These are phyloP conservation scores for Suillus variegatus DNA, from an alignment of 768 basidiomycete species.

Conservation along the genomic window DNA sequence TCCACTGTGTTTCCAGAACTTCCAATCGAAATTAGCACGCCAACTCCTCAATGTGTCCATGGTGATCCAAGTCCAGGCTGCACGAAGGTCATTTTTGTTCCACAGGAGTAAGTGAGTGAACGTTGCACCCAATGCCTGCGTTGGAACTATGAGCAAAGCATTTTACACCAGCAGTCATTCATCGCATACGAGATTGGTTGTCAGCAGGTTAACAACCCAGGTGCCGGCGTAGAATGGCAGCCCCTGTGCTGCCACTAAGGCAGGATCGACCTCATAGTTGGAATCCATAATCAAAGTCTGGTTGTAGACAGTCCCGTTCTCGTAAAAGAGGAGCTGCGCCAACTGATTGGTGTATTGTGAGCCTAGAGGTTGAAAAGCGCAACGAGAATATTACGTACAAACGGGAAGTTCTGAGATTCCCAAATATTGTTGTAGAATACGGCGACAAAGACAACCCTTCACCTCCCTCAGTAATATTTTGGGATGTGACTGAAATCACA, in stretches of 20 bases:
- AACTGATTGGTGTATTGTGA: background rate
- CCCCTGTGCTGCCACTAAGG: conserved; percentile 46
- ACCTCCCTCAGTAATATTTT: background rate
- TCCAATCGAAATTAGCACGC: conserved; percentile 39
- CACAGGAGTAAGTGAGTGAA: conserved; percentile 53
- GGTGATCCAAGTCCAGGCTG: conserved; percentile 48
- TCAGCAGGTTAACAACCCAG: conserved; percentile 23
- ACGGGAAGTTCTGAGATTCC: conserved; percentile 61
- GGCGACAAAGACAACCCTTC: conserved; percentile 32
- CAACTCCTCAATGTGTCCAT: conserved; percentile 31
- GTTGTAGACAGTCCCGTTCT: conserved; percentile 53
- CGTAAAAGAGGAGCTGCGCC: conserved; percentile 46
- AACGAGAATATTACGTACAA: conserved; percentile 30
- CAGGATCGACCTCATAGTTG: conserved; percentile 50
- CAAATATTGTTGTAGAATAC: conserved; percentile 53
- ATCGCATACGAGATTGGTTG: conserved; percentile 14
- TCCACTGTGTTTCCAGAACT: conserved; percentile 34
- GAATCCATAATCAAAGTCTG: conserved; percentile 54
- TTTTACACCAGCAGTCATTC: background rate
- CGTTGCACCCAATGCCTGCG: conserved; percentile 45
- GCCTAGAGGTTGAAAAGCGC: conserved; percentile 12
- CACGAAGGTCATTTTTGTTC: conserved; percentile 51
- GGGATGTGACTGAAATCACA: background rate
- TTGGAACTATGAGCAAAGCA: conserved; percentile 30
- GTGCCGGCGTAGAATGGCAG: conserved; percentile 32